Percentiles rank a stretch among this genome's conserved stretches.
Evolutionary conservation across 257 asterid species (phyloP).

Genomic region (Fraxinus americana): DNA sequence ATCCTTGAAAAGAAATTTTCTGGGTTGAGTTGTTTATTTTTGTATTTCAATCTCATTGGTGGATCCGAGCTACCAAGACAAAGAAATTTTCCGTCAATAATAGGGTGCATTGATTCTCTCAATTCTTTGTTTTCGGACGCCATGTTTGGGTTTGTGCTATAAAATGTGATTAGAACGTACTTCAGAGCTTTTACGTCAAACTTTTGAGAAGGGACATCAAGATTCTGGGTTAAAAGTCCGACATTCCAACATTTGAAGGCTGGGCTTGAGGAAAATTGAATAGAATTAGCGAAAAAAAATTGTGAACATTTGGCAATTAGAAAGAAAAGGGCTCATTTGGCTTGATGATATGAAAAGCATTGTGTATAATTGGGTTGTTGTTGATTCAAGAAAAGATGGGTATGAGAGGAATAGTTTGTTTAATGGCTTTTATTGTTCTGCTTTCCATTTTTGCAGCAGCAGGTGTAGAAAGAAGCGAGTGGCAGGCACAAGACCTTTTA

Average conservation of each 20-base stretch:
- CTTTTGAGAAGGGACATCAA: neutral
- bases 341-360: slow-evolving; percentile 58
- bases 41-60: neutral
- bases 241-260: slow-evolving; percentile 23
- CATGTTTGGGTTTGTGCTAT: neutral
- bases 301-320: slow-evolving; percentile 15
- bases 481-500: slow-evolving; percentile 40
- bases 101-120: neutral
- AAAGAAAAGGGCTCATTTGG: slow-evolving; percentile 26
- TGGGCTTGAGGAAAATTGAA: slow-evolving; percentile 23
- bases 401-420: slow-evolving; percentile 37
- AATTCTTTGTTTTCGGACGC: neutral
- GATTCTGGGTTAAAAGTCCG: slow-evolving; percentile 25
- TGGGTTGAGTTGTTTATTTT: neutral
- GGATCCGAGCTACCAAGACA: neutral
- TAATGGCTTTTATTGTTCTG: slow-evolving; percentile 46
- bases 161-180: neutral
- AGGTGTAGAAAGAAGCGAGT: slow-evolving; percentile 47
- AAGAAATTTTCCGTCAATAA: neutral
- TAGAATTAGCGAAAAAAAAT: slow-evolving; percentile 28
- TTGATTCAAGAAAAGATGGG: slow-evolving; percentile 51
- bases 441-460: slow-evolving; percentile 40
- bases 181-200: neutral
- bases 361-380: slow-evolving; percentile 45
- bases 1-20: neutral